phyloP scores from a whole-genome alignment of 108 stramenopile species.

The Cyclotella sp. region DNA sequence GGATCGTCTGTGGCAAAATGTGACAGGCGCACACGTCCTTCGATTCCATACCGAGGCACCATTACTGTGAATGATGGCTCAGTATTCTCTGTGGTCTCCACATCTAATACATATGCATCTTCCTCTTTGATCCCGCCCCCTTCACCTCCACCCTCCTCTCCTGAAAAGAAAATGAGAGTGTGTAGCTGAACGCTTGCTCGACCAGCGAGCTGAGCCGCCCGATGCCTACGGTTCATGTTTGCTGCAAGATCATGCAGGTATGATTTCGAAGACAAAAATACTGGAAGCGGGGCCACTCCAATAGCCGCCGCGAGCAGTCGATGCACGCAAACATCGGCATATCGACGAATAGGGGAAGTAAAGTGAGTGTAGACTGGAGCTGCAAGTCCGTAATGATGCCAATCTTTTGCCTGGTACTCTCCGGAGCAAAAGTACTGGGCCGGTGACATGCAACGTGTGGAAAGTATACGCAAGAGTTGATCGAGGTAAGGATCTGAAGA shows the following conservation, averaged over 20 bases:
- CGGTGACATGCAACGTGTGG: conserved; percentile 96
- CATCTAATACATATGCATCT: conserved; percentile 94
- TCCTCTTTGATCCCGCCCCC: conserved; percentile 70
- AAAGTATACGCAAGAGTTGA: conserved; percentile 95
- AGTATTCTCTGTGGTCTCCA: conserved; percentile 65
- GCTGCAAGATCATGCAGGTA: conserved; percentile 91
- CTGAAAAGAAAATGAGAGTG: conserved; percentile 91
- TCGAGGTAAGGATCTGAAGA: conserved; percentile 93
- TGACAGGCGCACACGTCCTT: conserved; percentile 83
- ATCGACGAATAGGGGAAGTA: conserved; percentile 99
- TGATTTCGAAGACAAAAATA: conserved; percentile 87
- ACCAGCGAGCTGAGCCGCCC: conserved; percentile 95
- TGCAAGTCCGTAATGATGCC: conserved; percentile 98
- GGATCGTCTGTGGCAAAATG: conserved; percentile 55
- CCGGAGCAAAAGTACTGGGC: conserved; percentile 99
- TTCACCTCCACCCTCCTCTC: conserved; percentile 67
- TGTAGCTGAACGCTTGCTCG: conserved; percentile 93
- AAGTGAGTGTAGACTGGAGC: conserved; percentile 99
- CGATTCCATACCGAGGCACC: conserved; percentile 98
- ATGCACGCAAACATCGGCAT: conserved; percentile 99
- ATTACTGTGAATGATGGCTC: conserved; percentile 88
- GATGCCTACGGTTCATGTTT: conserved; percentile 97
- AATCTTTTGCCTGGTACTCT: conserved; percentile 88
- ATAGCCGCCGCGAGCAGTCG: conserved; percentile 96
- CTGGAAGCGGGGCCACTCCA: conserved; percentile 90